These are phyloP conservation scores for Ammopiptanthus mongolicus DNA, from an alignment of 306 rosid species.

Conservation along the genomic window DNA sequence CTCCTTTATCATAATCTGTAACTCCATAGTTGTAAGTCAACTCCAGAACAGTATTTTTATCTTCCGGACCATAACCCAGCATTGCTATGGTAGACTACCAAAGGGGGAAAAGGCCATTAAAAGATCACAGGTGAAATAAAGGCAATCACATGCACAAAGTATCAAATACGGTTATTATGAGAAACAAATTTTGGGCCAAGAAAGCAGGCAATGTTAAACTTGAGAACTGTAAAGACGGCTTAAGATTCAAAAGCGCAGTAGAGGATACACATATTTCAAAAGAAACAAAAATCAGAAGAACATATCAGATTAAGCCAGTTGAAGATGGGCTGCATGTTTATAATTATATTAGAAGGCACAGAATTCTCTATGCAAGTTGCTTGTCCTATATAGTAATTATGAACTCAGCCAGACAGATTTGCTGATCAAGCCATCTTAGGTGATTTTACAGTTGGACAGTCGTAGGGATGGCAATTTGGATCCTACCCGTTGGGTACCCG, in stretches of 20 bases:
- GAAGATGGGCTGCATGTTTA: not conserved
- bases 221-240: not conserved
- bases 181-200: not conserved
- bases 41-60: slow-evolving; percentile 71
- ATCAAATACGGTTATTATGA: not conserved
- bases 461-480: too few species aligned
- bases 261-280: not conserved
- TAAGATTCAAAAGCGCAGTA: not conserved
- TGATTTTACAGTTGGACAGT: too few species aligned
- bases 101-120: not conserved
- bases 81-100: slow-evolving; percentile 64
- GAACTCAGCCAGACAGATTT: not conserved
- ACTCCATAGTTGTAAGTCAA: slow-evolving; percentile 88
- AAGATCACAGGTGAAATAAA: not conserved
- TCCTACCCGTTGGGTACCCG: too few species aligned
- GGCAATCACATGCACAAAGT: not conserved
- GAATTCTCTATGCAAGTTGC: not conserved
- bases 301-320: not conserved
- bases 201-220: slow-evolving; percentile 13
- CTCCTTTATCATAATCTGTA: slow-evolving; percentile 73
- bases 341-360: slow-evolving; percentile 3
- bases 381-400: not conserved
- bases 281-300: slow-evolving; percentile 5
- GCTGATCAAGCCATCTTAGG: not conserved
- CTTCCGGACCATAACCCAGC: slow-evolving; percentile 92